Evolutionary conservation across 306 rosid genomes (phyloP), one percentile per base, ranked within the genome.

Genomic region (Vigna trinervia): DNA sequence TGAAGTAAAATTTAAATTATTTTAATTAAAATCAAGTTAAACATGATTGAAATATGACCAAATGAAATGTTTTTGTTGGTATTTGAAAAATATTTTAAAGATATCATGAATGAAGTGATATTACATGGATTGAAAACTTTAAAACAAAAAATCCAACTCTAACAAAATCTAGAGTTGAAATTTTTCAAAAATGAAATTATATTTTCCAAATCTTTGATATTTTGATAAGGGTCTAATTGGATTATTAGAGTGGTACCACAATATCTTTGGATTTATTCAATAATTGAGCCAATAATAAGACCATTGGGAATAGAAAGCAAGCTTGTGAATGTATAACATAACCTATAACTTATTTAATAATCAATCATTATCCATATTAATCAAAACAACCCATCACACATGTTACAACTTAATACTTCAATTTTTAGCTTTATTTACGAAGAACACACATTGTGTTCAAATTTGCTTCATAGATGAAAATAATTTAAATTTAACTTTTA

Each of bases 211-310:
- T 43, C 12, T 10, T 60, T 14, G 6, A 23, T 51, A 26, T 59
- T 28, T 69, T 14, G 14, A 17, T 13, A 58, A 69, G 75, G 30
- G 58, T 77, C 5, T 14, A 46, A 34, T 47, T 26, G 20, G 38
- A 62, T 32, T 47, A 12, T 50, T 43, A 53, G 74, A 39, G 57
- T n/a, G 47, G 54, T 39, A 8, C 15, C 74, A 54, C 7, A 0
- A 7, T n/a, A 63, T 20, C 0, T 78, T 78, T 70, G 82, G 64
- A 71, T 60, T 70, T 70, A 50, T 2, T 17, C 32, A 78, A 78
- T 78, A 30, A 78, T 78, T 45, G 76, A 78, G 32, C 1, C 68
- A 68, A 67, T 22, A 17, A 60, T 78, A 1, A 26, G 39, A 59
- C 2, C 5, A 60, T 60, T 30, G 51, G 58, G 59, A 67, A 68